Conservation (phyloP, 2,329 filamentous ascomycete species). For the Exserohilum rostratum region DNA sequence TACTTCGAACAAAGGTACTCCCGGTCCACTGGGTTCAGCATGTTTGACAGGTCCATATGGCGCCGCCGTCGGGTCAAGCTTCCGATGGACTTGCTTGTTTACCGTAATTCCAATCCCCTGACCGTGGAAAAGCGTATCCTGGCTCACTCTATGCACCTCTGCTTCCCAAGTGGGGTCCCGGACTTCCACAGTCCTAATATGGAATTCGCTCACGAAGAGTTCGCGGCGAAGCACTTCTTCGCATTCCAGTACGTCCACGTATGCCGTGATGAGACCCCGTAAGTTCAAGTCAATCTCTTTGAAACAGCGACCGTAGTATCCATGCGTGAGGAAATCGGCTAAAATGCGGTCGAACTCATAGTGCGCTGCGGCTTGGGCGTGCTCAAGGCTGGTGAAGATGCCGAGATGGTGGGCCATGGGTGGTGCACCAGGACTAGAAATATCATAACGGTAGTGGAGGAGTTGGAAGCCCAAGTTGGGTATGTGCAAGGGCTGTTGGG, state of each 20-base stretch:
- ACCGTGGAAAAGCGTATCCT: no score
- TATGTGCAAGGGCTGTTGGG: not conserved
- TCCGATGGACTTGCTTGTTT: not conserved
- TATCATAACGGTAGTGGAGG: not conserved
- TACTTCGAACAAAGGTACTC: not conserved
- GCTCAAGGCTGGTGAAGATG: not conserved
- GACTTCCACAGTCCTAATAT: not conserved
- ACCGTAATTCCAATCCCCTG: no score
- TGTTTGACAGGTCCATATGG: not conserved
- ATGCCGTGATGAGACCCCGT: slow-evolving; percentile 1
- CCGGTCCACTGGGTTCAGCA: no score
- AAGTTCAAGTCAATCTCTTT: not conserved
- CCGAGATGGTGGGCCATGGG: not conserved
- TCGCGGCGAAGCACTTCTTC: not conserved
- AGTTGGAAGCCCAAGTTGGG: not conserved
- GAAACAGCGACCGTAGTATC: slow-evolving; percentile 5
- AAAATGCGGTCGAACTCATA: not conserved
- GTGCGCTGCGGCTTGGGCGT: not conserved
- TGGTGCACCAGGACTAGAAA: not conserved
- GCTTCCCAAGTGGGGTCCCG: not conserved
- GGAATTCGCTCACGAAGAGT: slow-evolving; percentile 1
- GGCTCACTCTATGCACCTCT: not conserved
- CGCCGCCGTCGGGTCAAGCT: no score
- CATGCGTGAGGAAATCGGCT: not conserved
- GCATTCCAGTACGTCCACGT: not conserved